These are phyloP conservation scores for Protostelium mycophagum DNA, from an alignment of 78 protist genomes.

Conservation along the genomic window DNA sequence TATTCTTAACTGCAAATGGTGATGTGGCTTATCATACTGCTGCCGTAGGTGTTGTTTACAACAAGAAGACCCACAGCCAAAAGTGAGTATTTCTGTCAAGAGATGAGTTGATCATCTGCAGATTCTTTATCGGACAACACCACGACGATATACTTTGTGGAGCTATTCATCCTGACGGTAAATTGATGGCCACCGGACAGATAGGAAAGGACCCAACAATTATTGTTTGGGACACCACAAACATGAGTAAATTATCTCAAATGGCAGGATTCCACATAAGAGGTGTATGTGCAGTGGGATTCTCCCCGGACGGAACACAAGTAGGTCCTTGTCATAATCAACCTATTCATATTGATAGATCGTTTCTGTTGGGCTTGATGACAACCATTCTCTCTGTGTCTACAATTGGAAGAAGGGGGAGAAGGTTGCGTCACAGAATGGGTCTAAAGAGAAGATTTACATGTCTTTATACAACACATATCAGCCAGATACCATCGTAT, in stretches of 20 bases:
- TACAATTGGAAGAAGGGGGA: constrained; percentile 33
- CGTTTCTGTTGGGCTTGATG: constrained; percentile 43
- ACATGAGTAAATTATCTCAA: neutral
- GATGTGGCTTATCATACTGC: constrained; percentile 6
- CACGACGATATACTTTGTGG: constrained; percentile 6
- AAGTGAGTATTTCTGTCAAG: neutral
- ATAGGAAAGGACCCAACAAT: constrained; percentile 2
- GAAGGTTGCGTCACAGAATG: neutral
- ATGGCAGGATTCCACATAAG: constrained; percentile 6
- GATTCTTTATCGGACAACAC: constrained; percentile 1
- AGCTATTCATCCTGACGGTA: constrained; percentile 20
- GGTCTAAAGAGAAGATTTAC: neutral
- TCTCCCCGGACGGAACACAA: constrained; percentile 23
- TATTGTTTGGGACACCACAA: constrained; percentile 26
- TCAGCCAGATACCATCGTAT: neutral
- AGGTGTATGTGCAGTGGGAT: constrained; percentile 9
- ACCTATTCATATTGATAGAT: neutral
- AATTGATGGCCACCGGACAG: constrained; percentile 43
- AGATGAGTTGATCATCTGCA: neutral
- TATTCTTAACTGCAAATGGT: neutral
- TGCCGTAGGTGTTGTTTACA: constrained; percentile 27
- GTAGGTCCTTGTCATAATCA: neutral
- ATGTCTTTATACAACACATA: neutral
- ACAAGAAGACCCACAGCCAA: constrained; percentile 10
- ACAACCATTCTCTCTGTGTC: constrained; percentile 17